Base-by-base conservation (phyloP, 129 eudicot species). In the Centaurea solstitialis region DNA sequence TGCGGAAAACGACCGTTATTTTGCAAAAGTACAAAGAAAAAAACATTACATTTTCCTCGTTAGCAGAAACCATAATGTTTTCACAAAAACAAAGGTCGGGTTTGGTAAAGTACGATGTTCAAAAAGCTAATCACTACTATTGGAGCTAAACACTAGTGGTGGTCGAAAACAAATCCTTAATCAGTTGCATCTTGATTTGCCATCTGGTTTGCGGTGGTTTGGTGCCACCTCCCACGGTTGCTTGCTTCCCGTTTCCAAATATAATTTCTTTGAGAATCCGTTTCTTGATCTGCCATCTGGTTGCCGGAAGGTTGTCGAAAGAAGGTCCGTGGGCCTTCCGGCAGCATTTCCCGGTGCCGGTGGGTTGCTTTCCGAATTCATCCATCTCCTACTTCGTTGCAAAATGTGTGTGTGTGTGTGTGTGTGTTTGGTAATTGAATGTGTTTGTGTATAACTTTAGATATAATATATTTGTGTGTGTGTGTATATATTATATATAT, bases 211-310 rank as follows among this genome's bases (percentile, higher is more conserved):
- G 28, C 21, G 83, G 83, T 62, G 72, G 35, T 22, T 41, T 8
- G 24, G 40, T n/a, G 37, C 30, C 35, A 10, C 73, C 73, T 0
- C 35, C 9, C n/a, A n/a, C n/a, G 39, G 70, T 47, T n/a, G 75
- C 39, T 67, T 75, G 41, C 59, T 74, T 81, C 18, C 73, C 22
- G 20, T 9, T 37, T 61, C 83, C 83, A 33, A 50, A 72, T 20
- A 83, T 22, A 6, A 78, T 0, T 15, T 78, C 69, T 66, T 67
- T 72, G 70, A 83, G 28, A 38, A 83, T 78, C 73, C 43, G 35
- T 73, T 83, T 78, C 67, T 73, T 83, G 39, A 78, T 67, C 50
- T 24, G 12, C 75, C 80, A 74, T 24, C 87, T 68, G 64, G 18
- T 78, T 1, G 24, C 28, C 9, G 87, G 87, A 78, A 78, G 80